Conservation (phyloP, 2,329 filamentous ascomycete species). For the Cladosporium sp. region DNA sequence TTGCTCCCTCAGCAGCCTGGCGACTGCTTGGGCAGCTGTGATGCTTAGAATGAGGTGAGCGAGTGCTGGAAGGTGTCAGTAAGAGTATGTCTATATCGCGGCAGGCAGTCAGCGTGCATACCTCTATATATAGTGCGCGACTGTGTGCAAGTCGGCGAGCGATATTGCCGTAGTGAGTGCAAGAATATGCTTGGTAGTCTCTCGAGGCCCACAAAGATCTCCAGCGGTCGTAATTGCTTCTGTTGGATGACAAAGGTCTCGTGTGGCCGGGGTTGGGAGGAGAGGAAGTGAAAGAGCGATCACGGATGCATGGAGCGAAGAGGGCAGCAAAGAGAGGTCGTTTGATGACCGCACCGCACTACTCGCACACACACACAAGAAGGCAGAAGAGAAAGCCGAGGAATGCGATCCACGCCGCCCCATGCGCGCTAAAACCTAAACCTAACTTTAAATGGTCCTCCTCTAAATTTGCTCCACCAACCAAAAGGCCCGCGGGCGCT, state of each 20-base stretch:
- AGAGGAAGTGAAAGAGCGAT: slow-evolving; percentile 3
- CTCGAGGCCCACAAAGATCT: too few species aligned
- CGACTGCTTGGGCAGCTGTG: not conserved
- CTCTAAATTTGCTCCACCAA: not conserved
- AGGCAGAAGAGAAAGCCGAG: slow-evolving; percentile 7
- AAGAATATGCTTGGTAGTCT: too few species aligned
- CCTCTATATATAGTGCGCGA: too few species aligned
- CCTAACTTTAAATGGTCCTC: slow-evolving; percentile 11
- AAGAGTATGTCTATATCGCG: not conserved
- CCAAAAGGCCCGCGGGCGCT: not conserved
- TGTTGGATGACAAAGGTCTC: not conserved
- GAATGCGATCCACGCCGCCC: slow-evolving; percentile 12
- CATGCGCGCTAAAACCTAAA: slow-evolving; percentile 12
- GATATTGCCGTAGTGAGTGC: too few species aligned
- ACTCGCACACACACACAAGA: slow-evolving; percentile 1
- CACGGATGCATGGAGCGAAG: not conserved
- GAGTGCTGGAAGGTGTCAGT: not conserved
- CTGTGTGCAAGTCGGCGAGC: too few species aligned
- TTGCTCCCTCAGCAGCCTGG: slow-evolving; percentile 35
- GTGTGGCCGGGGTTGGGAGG: not conserved
- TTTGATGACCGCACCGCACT: slow-evolving; percentile 12
- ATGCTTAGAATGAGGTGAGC: not conserved
- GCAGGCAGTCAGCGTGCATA: not conserved
- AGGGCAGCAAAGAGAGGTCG: not conserved
- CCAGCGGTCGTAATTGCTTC: too few species aligned